phyloP scores from a whole-genome alignment of 306 rosid genomes.

The Coriaria nepalensis region DNA sequence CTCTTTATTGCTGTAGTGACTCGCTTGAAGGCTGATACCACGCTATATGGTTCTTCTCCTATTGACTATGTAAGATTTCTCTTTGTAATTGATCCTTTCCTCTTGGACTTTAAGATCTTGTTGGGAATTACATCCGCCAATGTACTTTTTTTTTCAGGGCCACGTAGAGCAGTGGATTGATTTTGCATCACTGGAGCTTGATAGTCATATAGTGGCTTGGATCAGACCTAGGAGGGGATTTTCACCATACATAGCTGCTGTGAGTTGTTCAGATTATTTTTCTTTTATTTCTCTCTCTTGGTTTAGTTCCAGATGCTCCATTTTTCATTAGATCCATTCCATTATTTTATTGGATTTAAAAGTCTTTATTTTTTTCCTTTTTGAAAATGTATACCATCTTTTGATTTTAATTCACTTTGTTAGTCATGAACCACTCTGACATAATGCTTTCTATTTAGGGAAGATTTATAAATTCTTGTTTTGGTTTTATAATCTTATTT shows the following conservation, averaged over 20 bases:
- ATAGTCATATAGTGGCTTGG: conserved; percentile 26
- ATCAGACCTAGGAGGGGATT: conserved; percentile 29
- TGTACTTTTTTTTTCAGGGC: conserved; percentile 33
- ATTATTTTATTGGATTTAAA: no score
- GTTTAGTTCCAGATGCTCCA: no score
- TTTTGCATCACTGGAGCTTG: conserved; percentile 57
- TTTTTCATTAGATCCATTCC: no score
- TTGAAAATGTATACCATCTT: background rate
- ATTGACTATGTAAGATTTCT: conserved; percentile 38
- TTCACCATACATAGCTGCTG: conserved; percentile 39
- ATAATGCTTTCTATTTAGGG: background rate
- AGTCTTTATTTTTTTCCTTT: background rate
- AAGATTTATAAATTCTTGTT: background rate
- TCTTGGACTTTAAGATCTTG: background rate
- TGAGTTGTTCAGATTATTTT: conserved; percentile 16
- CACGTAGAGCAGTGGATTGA: conserved; percentile 84
- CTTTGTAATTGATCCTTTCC: background rate
- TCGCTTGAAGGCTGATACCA: conserved; percentile 33
- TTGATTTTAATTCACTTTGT: no score
- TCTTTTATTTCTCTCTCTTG: background rate
- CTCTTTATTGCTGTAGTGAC: conserved; percentile 37
- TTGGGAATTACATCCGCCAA: conserved; percentile 2
- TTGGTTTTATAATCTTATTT: background rate
- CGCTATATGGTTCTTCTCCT: conserved; percentile 42
- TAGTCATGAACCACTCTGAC: no score